Percentiles rank a stretch among this genome's conserved stretches.
Conservation (phyloP, 768 basidiomycete genomes). For the Collybia nuda region DNA sequence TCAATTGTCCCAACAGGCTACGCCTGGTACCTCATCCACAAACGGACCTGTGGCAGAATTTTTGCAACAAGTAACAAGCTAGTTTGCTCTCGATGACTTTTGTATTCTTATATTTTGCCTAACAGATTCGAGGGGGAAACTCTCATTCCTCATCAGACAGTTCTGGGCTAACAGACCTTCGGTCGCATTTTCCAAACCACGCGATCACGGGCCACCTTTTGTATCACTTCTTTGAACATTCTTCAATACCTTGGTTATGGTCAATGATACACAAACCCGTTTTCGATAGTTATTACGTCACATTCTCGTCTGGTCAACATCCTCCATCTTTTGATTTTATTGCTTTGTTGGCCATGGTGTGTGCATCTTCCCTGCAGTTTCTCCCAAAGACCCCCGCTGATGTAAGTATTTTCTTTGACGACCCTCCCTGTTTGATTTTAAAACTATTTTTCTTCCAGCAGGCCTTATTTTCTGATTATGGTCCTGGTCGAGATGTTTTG, state of each 20-base stretch:
- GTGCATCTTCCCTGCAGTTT: conserved; percentile 16
- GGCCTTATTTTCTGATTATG: conserved; percentile 8
- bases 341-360: conserved; percentile 12
- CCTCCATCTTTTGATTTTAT: conserved; percentile 13
- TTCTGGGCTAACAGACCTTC: conserved; percentile 7
- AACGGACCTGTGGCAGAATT: conserved; percentile 5
- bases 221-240: conserved; percentile 14
- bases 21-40: background rate
- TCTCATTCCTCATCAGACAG: background rate
- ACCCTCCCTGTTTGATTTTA: background rate
- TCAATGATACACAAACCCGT: conserved; percentile 12
- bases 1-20: conserved; percentile 9
- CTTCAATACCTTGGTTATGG: conserved; percentile 15
- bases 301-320: conserved; percentile 5
- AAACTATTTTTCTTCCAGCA: conserved; percentile 1
- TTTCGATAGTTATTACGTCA: conserved; percentile 10
- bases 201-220: conserved; percentile 11
- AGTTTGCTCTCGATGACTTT: background rate
- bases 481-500: conserved; percentile 10
- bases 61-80: conserved; percentile 7
- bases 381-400: conserved; percentile 11
- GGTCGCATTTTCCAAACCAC: conserved; percentile 14
- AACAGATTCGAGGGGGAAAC: conserved; percentile 1
- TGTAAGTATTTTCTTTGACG: conserved; percentile 5
- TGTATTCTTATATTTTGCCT: background rate